These are phyloP conservation scores for Debaryomyces singareniensis DNA, from an alignment of 1,139 yeast species.

Conservation along the genomic window DNA sequence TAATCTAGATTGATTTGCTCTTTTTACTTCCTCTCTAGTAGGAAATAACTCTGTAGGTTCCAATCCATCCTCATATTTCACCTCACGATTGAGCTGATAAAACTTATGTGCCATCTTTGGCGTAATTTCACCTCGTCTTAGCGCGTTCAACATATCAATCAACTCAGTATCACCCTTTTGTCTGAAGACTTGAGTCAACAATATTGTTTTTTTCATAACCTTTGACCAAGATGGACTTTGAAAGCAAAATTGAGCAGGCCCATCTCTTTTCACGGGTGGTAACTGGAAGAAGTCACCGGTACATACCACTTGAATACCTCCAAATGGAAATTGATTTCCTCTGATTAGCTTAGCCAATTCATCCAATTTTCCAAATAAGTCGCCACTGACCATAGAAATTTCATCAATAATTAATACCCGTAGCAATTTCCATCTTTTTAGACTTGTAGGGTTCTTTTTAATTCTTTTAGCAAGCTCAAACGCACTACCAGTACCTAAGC, in stretches of 20 bases:
- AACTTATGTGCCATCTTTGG: slow-evolving; percentile 40
- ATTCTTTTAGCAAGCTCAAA: slow-evolving; percentile 39
- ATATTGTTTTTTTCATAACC: slow-evolving; percentile 48
- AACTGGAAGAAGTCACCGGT: slow-evolving; percentile 85
- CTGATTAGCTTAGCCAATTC: slow-evolving; percentile 50
- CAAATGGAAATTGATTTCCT: slow-evolving; percentile 50
- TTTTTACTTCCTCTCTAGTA: slow-evolving; percentile 65
- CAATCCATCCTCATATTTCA: slow-evolving; percentile 63
- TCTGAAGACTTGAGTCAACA: slow-evolving; percentile 62
- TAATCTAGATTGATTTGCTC: slow-evolving; percentile 57
- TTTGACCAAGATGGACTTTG: slow-evolving; percentile 52
- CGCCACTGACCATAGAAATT: slow-evolving; percentile 76
- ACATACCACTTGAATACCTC: slow-evolving; percentile 72
- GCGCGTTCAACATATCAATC: slow-evolving; percentile 66
- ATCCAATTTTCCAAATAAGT: slow-evolving; percentile 58
- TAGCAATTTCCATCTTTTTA: slow-evolving; percentile 54
- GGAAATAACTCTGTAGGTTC: slow-evolving; percentile 79
- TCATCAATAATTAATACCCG: slow-evolving; percentile 72
- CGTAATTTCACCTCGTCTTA: slow-evolving; percentile 62
- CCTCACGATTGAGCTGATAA: slow-evolving; percentile 41
- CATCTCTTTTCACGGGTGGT: slow-evolving; percentile 64
- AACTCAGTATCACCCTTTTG: slow-evolving; percentile 65
- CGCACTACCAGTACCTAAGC: slow-evolving; percentile 55
- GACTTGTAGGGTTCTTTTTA: slow-evolving; percentile 33
- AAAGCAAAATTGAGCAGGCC: slow-evolving; percentile 45